phyloP scores from a whole-genome alignment of 345 rosid species.

The Microcos paniculata region DNA sequence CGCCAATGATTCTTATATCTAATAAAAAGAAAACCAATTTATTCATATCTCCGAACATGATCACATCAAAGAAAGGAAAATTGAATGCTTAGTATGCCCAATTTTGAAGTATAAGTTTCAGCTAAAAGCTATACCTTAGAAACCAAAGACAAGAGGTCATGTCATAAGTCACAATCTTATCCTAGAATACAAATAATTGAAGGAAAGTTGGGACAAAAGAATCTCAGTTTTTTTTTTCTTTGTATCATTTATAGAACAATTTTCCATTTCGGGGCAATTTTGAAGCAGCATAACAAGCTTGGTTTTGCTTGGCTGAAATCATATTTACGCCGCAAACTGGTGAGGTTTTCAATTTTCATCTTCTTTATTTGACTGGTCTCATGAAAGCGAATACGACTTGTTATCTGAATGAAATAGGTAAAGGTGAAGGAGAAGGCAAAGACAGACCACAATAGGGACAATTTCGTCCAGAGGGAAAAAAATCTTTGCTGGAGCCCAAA shows the following conservation, averaged over 20 bases:
- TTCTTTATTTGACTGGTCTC: background rate
- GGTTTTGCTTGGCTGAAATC: background rate
- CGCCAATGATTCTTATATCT: background rate
- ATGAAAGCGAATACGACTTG: background rate
- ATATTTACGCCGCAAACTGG: background rate
- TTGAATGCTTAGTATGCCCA: background rate
- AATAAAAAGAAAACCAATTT: background rate
- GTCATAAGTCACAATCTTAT: constrained; percentile 12
- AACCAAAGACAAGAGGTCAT: background rate
- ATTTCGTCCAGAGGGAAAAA: constrained; percentile 8
- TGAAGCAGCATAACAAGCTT: background rate
- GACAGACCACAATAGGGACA: background rate
- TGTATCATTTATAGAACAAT: background rate
- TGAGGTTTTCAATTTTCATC: background rate
- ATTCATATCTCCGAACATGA: background rate
- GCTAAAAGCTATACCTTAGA: background rate
- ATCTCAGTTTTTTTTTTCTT: background rate
- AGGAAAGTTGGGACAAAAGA: background rate
- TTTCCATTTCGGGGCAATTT: background rate
- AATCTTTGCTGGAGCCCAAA: constrained; percentile 25
- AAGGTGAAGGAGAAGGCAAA: background rate
- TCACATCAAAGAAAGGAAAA: background rate
- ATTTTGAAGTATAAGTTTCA: background rate
- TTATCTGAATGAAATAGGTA: too few relatives aligned
- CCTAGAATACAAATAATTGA: background rate